Evolutionary conservation across 208 protist species (phyloP), one percentile per base, ranked within the genome.

Genomic region (Leishmania lainsoni): DNA sequence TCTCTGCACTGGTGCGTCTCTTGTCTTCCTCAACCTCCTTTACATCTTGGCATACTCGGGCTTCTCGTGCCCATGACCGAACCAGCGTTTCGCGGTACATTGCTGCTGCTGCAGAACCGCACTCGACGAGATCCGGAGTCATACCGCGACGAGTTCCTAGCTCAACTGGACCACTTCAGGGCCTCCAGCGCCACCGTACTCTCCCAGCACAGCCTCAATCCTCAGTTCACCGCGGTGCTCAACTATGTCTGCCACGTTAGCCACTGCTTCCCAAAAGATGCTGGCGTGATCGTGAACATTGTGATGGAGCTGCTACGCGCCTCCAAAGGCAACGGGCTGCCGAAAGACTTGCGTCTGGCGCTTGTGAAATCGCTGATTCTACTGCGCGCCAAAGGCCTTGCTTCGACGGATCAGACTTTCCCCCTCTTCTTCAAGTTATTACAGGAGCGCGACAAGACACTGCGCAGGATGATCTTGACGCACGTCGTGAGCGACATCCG

Each of bases 401-500:
- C 99, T 39, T 79, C 87, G 49, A 85, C 95, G 20, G 93, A 96
- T 22, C 84, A 91, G 2, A 90, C 99, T 12, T 97, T 99, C 81
- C 92, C 96, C 26, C 85, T 99, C 20, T 98, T 99, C 87, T 99
- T 99, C 88, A 93, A 81, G 78, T 87, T 99, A 22, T 98, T 99
- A 76, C 93, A 98, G 69, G 93, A 98, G 83, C 91, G 97, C 26
- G 98, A 99, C 90, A 99, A 99, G 89, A 69, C 73, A 70, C 87
- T 99, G 39, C 93, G 99, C 61, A 84, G 90, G 72, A 61, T 95
- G 26, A 94, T 99, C 73, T 86, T 97, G 48, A 87, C 88, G 4
- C 97, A 99, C 89, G 98, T 99, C 70, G 97, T 99, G 26, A 94
- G 90, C 71, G 99, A 99, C 86, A 94, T 99, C 61, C 95, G 96